Conservation (phyloP, 352 stramenopile genomes). For the Peronosclerospora sorghi region DNA sequence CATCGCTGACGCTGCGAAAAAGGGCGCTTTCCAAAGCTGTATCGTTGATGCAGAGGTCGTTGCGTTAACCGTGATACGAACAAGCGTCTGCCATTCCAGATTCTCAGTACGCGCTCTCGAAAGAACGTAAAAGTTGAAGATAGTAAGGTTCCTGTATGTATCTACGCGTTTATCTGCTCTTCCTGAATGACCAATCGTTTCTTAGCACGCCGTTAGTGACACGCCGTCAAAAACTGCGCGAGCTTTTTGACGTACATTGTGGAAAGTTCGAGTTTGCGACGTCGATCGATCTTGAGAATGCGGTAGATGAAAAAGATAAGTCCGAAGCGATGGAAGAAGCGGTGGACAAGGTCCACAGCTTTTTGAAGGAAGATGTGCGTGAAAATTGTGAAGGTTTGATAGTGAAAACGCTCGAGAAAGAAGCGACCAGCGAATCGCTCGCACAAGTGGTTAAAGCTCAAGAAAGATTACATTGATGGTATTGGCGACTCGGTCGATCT, state of each 20-base stretch:
- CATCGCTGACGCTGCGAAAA: no score
- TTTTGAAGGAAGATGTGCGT: conserved; percentile 91
- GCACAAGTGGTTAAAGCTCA: conserved; percentile 99
- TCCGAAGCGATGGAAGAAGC: conserved; percentile 80
- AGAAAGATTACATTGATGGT: conserved; percentile 99
- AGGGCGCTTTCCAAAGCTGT: no score
- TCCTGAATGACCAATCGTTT: conserved; percentile 93
- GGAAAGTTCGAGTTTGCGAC: conserved; percentile 93
- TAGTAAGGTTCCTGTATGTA: conserved; percentile 84
- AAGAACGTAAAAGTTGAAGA: no score
- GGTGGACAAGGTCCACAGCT: conserved; percentile 76
- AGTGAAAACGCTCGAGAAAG: conserved; percentile 98
- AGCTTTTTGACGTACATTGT: conserved; percentile 88
- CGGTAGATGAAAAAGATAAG: conserved; percentile 84
- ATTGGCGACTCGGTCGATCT: conserved; percentile 97
- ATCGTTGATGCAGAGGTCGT: no score
- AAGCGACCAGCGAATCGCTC: conserved; percentile 93
- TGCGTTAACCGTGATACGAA: no score
- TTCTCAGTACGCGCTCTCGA: no score
- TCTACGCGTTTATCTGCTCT: conserved; percentile 99
- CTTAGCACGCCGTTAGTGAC: conserved; percentile 84
- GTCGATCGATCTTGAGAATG: conserved; percentile 81
- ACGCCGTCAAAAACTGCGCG: conserved; percentile 85
- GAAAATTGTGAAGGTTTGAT: conserved; percentile 96
- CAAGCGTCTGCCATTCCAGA: no score